phyloP scores from a whole-genome alignment of 768 basidiomycete genomes.

The Suillus cothurnatus region DNA sequence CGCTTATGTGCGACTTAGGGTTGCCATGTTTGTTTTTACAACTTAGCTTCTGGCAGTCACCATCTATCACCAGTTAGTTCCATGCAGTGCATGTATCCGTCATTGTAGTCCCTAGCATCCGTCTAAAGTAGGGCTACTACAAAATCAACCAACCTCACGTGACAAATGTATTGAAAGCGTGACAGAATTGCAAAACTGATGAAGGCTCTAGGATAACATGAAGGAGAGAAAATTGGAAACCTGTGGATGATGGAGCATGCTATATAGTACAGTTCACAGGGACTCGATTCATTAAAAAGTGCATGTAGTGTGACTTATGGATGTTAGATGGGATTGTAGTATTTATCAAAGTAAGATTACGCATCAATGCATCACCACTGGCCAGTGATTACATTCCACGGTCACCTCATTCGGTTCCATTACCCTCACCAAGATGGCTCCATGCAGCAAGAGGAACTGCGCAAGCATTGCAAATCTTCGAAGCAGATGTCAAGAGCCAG shows the following conservation, averaged over 20 bases:
- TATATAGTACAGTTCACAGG: not conserved
- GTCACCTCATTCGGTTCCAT: too few species aligned
- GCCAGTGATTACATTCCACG: too few species aligned
- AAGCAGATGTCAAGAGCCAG: not conserved
- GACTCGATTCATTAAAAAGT: conserved; percentile 1
- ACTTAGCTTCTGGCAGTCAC: too few species aligned
- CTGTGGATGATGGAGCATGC: not conserved
- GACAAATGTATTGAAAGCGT: not conserved
- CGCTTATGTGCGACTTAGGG: too few species aligned
- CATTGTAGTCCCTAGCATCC: too few species aligned
- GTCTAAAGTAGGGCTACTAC: too few species aligned
- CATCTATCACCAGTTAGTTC: too few species aligned
- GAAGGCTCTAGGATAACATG: not conserved
- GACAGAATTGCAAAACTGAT: conserved; percentile 2
- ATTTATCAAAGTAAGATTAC: not conserved
- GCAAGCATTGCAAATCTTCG: not conserved
- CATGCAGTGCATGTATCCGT: too few species aligned
- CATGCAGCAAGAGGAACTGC: not conserved
- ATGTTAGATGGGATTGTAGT: not conserved
- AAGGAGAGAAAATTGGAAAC: not conserved
- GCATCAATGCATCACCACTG: not conserved
- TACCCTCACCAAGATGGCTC: not conserved
- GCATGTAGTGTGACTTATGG: not conserved
- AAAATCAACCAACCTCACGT: too few species aligned
- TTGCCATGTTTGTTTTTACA: too few species aligned